Conservation (phyloP, 345 rosid species). For the Draba incana region DNA sequence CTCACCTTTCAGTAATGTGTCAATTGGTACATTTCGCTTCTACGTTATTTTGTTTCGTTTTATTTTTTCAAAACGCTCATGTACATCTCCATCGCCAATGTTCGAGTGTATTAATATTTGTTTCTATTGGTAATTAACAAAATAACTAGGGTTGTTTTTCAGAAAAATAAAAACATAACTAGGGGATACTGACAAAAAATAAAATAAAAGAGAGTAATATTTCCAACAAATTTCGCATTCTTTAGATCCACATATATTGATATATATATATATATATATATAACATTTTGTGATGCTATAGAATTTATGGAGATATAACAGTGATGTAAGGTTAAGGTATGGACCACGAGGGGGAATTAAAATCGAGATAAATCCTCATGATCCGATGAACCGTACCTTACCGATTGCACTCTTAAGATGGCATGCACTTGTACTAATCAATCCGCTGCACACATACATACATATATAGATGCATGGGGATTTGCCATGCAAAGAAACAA, state of each 20-base stretch:
- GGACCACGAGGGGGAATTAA: slow-evolving; percentile 41
- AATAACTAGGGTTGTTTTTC: no score
- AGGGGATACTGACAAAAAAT: slow-evolving; percentile 21
- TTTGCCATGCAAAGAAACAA: slow-evolving; percentile 45
- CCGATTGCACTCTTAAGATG: slow-evolving; percentile 32
- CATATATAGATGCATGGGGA: slow-evolving; percentile 33
- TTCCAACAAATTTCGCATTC: slow-evolving; percentile 3
- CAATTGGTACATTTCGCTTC: not conserved
- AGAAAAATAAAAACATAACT: not conserved
- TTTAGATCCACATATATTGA: not conserved
- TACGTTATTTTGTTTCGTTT: not conserved
- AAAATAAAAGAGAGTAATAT: not conserved
- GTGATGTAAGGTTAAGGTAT: slow-evolving; percentile 34
- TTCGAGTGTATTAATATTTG: not conserved
- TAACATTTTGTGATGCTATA: slow-evolving; percentile 3
- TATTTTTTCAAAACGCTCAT: slow-evolving; percentile 4
- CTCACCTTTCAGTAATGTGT: no score
- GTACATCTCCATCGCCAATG: slow-evolving; percentile 26
- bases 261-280: not conserved
- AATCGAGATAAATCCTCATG: slow-evolving; percentile 38
- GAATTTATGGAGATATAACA: slow-evolving; percentile 19
- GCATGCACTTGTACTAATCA: slow-evolving; percentile 48
- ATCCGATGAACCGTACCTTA: slow-evolving; percentile 44
- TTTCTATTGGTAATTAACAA: not conserved
- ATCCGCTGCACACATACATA: slow-evolving; percentile 26